These are phyloP conservation scores for Exsudoporus frostii DNA, from an alignment of 768 basidiomycete species.

Conservation along the genomic window DNA sequence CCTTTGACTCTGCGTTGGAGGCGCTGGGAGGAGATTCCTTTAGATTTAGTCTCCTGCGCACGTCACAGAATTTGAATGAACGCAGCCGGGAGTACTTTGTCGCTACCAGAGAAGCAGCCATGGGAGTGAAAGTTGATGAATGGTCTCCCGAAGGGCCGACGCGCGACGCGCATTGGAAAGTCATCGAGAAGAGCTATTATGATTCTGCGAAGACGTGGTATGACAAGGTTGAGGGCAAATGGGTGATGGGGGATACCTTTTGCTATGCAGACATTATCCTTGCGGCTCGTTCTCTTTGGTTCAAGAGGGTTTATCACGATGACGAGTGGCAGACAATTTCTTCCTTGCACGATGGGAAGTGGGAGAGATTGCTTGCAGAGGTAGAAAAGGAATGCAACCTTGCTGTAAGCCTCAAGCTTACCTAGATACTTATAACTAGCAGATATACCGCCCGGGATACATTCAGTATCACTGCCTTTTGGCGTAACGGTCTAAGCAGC, in stretches of 20 bases:
- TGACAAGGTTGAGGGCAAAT: conserved; percentile 24
- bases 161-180: conserved; percentile 29
- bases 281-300: conserved; percentile 11
- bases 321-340: conserved; percentile 29
- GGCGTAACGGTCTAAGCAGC: too few species aligned
- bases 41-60: conserved; percentile 20
- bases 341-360: conserved; percentile 26
- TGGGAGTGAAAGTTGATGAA: conserved; percentile 39
- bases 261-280: conserved; percentile 33
- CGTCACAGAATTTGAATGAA: conserved; percentile 29
- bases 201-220: conserved; percentile 17
- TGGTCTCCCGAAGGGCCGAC: conserved; percentile 35
- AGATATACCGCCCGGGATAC: conserved; percentile 26
- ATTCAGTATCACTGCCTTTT: too few species aligned
- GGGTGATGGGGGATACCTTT: conserved; percentile 30
- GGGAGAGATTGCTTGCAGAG: conserved; percentile 23
- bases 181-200: conserved; percentile 13
- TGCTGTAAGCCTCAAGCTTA: neutral
- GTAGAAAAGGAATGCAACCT: conserved; percentile 27
- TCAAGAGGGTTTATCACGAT: conserved; percentile 16
- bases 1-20: conserved; percentile 10
- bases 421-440: neutral
- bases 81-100: conserved; percentile 39
- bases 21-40: conserved; percentile 1
- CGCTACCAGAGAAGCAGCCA: conserved; percentile 28